Evolutionary conservation across 2,329 filamentous ascomycete genomes (phyloP).

Genomic region (Clathrospora elynae): DNA sequence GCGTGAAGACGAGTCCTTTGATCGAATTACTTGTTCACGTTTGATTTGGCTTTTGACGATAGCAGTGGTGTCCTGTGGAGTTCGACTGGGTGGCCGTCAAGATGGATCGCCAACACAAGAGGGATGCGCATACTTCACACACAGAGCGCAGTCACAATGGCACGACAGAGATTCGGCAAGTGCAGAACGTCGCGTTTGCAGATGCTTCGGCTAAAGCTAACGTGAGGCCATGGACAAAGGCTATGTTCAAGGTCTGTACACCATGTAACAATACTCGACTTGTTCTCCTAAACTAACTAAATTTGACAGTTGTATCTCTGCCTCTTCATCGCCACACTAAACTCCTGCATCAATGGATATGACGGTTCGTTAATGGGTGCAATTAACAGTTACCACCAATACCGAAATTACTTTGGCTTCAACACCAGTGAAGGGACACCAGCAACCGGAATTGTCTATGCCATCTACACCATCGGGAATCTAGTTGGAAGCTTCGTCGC

Average conservation of each 20-base stretch:
- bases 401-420: conserved; percentile 53
- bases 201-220: conserved; percentile 54
- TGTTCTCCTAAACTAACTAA: conserved; percentile 3
- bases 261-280: neutral
- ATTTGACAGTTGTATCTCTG: conserved; percentile 49
- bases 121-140: conserved; percentile 22
- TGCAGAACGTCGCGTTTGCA: conserved; percentile 54
- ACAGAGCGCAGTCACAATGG: conserved; percentile 26
- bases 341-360: conserved; percentile 56
- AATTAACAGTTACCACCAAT: conserved; percentile 56
- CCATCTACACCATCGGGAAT: conserved; percentile 56
- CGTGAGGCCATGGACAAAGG: conserved; percentile 47
- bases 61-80: neutral
- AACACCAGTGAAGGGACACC: conserved; percentile 48
- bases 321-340: conserved; percentile 52
- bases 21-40: conserved; percentile 1
- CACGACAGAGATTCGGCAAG: conserved; percentile 33
- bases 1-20: conserved; percentile 7
- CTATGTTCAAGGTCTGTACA: conserved; percentile 53
- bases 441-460: conserved; percentile 55
- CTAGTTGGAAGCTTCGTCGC: conserved; percentile 52
- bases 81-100: neutral
- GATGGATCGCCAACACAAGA: conserved; percentile 22
- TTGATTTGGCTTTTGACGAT: neutral
- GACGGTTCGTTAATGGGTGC: conserved; percentile 57